Percentiles rank a stretch among this genome's conserved stretches.
phyloP scores from a whole-genome alignment of 2,329 filamentous ascomycete species.

The Akanthomyces lecanii region DNA sequence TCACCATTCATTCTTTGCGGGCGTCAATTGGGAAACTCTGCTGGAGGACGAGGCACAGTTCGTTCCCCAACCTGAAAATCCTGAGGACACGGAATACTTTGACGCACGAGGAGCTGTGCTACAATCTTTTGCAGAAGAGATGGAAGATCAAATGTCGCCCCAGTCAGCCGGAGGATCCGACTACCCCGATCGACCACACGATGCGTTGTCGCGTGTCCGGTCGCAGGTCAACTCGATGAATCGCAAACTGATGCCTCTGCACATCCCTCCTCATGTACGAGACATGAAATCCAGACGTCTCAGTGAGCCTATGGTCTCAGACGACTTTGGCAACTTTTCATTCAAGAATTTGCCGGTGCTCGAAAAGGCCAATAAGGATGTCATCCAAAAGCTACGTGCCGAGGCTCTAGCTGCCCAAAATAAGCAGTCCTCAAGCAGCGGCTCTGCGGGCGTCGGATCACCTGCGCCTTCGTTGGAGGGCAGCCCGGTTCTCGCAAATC shows the following conservation, averaged over 20 bases:
- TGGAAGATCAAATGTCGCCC: constrained; percentile 82
- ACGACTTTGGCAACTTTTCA: constrained; percentile 94
- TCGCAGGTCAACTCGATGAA: constrained; percentile 84
- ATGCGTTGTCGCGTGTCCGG: constrained; percentile 84
- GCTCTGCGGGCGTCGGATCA: constrained; percentile 44
- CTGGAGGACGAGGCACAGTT: constrained; percentile 96
- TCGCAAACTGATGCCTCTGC: constrained; percentile 86
- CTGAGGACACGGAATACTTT: constrained; percentile 97
- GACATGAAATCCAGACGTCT: constrained; percentile 83
- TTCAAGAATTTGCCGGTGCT: constrained; percentile 97
- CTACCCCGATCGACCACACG: constrained; percentile 85
- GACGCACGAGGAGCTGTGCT: constrained; percentile 87
- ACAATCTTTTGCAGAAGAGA: constrained; percentile 87
- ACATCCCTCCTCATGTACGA: constrained; percentile 93
- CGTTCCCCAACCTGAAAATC: constrained; percentile 85
- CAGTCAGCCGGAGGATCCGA: constrained; percentile 68
- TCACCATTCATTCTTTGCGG: constrained; percentile 81
- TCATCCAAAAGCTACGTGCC: constrained; percentile 91
- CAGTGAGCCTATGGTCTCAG: constrained; percentile 81
- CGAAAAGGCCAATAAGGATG: constrained; percentile 97
- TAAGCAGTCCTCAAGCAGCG: constrained; percentile 45
- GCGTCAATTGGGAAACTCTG: constrained; percentile 82
- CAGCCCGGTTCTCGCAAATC: constrained; percentile 76
- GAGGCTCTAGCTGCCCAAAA: constrained; percentile 73
- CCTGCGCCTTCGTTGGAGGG: constrained; percentile 72